phyloP scores from a whole-genome alignment of 2,329 filamentous ascomycete species.

The Orbilia oligospora region DNA sequence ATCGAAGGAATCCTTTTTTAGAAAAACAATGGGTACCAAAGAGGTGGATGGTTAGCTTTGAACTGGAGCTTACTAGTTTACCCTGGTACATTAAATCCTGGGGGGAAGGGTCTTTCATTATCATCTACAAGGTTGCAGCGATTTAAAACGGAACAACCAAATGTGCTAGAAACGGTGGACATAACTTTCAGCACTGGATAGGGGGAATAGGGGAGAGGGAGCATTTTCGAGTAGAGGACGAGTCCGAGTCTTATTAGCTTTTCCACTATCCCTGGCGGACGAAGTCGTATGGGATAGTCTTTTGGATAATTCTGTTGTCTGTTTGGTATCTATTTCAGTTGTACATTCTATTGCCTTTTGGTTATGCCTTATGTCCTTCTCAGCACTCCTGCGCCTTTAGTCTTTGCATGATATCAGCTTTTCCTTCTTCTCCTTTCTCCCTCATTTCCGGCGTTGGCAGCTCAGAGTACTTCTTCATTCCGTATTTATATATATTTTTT shows the following conservation, averaged over 20 bases:
- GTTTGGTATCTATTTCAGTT: conserved; percentile 47
- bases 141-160: not conserved
- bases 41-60: not conserved
- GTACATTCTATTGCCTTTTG: conserved; percentile 48
- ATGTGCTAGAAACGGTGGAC: not conserved
- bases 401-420: conserved; percentile 24
- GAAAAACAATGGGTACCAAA: not conserved
- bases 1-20: no score
- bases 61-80: not conserved
- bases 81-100: not conserved
- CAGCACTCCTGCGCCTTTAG: not conserved
- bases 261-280: not conserved
- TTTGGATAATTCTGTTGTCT: conserved; percentile 7
- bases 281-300: not conserved
- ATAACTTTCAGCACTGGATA: not conserved
- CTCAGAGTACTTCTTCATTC: not conserved
- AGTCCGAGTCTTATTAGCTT: not conserved
- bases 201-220: not conserved
- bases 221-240: not conserved
- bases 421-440: not conserved
- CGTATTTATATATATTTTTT: conserved; percentile 3
- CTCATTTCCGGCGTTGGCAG: conserved; percentile 49
- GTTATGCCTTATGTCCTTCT: not conserved
- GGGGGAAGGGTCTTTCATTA: not conserved
- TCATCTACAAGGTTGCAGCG: not conserved